Percentiles rank a stretch among this genome's conserved stretches.
These are phyloP conservation scores for Solanum arcanum DNA, from an alignment of 257 asterid species.

Conservation along the genomic window DNA sequence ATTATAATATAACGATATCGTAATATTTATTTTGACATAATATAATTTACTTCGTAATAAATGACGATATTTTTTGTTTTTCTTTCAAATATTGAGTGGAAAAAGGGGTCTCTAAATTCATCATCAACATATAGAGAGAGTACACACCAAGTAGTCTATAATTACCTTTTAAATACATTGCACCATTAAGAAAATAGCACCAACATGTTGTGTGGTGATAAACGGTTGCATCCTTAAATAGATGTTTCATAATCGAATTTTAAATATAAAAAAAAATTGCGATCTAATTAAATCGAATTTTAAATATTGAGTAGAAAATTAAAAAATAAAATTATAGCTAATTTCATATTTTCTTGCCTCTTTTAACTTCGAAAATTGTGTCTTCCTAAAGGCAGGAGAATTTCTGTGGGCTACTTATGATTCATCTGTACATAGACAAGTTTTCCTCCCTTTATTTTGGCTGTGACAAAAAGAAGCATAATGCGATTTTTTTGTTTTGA, in stretches of 20 bases:
- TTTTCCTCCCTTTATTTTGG: not conserved
- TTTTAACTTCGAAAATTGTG: not conserved
- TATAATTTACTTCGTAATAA: not conserved
- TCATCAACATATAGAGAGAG: not conserved
- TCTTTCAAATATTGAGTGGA: not conserved
- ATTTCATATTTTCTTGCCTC: not conserved
- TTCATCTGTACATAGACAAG: not conserved
- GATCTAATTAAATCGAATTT: too few species aligned
- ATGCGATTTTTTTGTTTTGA: not conserved
- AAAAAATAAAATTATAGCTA: not conserved
- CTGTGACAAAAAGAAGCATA: too few species aligned
- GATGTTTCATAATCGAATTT: fast-evolving
- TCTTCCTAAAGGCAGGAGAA: not conserved
- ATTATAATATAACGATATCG: too few species aligned
- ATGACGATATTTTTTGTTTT: not conserved
- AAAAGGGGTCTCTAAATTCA: not conserved
- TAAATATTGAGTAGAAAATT: too few species aligned
- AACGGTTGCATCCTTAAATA: too few species aligned
- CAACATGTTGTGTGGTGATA: not conserved
- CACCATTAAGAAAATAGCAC: not conserved
- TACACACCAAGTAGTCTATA: not conserved
- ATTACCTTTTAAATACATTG: not conserved
- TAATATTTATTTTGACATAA: not conserved
- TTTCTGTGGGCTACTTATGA: not conserved
- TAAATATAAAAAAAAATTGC: fast-evolving